Evolutionary conservation across 1,284 basidiomycete genomes (phyloP).

Genomic region (Boletus semigastroideus): DNA sequence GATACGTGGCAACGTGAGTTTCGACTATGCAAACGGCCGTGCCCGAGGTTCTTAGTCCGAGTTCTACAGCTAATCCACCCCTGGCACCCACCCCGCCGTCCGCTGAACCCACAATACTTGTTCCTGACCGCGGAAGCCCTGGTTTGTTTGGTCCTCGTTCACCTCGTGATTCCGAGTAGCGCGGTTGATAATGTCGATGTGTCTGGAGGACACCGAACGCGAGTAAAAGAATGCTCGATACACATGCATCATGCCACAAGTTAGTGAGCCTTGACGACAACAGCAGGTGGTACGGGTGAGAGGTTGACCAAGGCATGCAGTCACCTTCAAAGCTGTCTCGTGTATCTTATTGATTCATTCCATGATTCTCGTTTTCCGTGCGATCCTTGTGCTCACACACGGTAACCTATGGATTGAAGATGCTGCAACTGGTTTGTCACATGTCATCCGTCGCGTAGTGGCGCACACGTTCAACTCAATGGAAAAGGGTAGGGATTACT

Average conservation of each 20-base stretch:
- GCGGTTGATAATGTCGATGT: background rate
- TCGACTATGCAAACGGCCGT: background rate
- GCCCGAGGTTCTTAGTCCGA: conserved; percentile 5
- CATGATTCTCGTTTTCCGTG: too few relatives aligned
- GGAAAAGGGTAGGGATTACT: background rate
- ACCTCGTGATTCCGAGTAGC: conserved; percentile 33
- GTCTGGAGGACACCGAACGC: background rate
- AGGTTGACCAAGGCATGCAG: too few relatives aligned
- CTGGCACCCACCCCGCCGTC: too few relatives aligned
- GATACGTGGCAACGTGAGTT: background rate
- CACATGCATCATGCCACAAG: background rate
- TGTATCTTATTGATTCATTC: too few relatives aligned
- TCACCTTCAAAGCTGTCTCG: too few relatives aligned
- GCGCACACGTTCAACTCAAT: too few relatives aligned
- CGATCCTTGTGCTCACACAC: background rate
- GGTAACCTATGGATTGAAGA: background rate
- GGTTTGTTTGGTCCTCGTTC: conserved; percentile 67
- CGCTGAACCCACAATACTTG: conserved; percentile 46
- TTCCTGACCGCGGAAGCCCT: conserved; percentile 53
- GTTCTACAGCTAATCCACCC: background rate
- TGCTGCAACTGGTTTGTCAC: background rate
- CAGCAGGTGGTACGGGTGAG: too few relatives aligned
- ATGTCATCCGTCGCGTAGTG: too few relatives aligned
- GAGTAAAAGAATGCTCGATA: background rate
- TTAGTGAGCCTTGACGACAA: too few relatives aligned